Base-by-base conservation (phyloP, 2,329 filamentous ascomycete species). In the Penicillium crustosum region DNA sequence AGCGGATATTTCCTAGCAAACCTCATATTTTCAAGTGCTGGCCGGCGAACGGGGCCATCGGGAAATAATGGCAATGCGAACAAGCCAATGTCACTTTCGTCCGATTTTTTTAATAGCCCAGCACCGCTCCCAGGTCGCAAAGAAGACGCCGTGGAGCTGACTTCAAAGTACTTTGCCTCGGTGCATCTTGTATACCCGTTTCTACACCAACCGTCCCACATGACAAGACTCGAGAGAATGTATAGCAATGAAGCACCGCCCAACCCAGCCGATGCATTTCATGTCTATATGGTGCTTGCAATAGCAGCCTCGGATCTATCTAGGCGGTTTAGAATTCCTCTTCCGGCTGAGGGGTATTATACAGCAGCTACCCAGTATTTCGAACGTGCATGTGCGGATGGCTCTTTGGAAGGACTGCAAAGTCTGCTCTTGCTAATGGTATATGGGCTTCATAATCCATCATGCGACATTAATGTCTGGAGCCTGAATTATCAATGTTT, bases 401-500 rank as follows among this genome's bases (percentile, higher is more conserved):
- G 77, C 36, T 83, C 82, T 0, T 58, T 83, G 0, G 70, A 77
- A 7, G 81, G 81, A 0, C 65, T 83, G 0, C 82, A 84, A 42
- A 82, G 80, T 50, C 66, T 83, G 10, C 58, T 73, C 3, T 65
- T 73, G 19, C 62, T 73, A 3, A 55, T 81, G 29, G 73, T 83
- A 0, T 83, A 83, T 51, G 79, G 81, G 0, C 72, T 84, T 13
- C 78, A 83, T 36, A 83, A 77, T 58, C 78, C 81, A 0, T 78
- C 75, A 1, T 77, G 81, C 49, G 70, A 75, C 0, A 63, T 83
- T 4, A 83, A 82, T 55, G 71, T 82, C 0, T 84, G 82, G 82
- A 81, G 82, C 53, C 68, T 84, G 2, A 82, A 83, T 53, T 84
- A 84, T 53, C 82, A 83, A 58, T 83, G 81, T 39, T 72, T 84